phyloP scores from a whole-genome alignment of 768 basidiomycete species.

The Termitomyces heimii region DNA sequence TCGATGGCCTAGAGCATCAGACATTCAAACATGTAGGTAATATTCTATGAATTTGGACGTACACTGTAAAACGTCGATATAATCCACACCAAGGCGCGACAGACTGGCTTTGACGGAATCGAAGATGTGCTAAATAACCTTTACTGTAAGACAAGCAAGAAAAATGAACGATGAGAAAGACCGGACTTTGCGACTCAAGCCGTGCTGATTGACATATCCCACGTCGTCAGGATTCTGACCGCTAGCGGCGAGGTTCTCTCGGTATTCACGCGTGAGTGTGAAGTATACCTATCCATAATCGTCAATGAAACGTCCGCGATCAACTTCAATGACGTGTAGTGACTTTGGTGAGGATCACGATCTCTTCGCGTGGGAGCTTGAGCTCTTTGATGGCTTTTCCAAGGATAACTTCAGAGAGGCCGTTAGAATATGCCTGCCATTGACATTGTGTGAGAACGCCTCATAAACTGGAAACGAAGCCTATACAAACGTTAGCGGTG shows the following conservation, averaged over 20 bases:
- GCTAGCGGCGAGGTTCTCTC: conserved; percentile 1
- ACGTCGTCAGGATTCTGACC: conserved; percentile 23
- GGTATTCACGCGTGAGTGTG: conserved; percentile 22
- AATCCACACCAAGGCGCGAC: conserved; percentile 69
- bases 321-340: background rate
- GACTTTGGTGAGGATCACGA: conserved; percentile 77
- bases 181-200: conserved; percentile 26
- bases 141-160: background rate
- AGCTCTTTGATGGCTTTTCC: conserved; percentile 66
- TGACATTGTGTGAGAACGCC: background rate
- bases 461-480: background rate
- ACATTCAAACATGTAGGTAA: background rate
- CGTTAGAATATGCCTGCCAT: conserved; percentile 58
- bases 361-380: conserved; percentile 61
- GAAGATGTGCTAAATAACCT: conserved; percentile 55
- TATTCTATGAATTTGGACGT: conserved; percentile 5
- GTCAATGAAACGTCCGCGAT: background rate
- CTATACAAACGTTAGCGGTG: conserved; percentile 30
- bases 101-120: conserved; percentile 57
- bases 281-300: conserved; percentile 30
- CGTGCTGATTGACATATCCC: conserved; percentile 54
- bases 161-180: background rate
- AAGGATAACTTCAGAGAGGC: conserved; percentile 57
- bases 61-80: conserved; percentile 74
- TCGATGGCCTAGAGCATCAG: conserved; percentile 34